These are phyloP conservation scores for Zygosaccharomyces pseudorouxii DNA, from an alignment of 805 yeast species.

Conservation along the genomic window DNA sequence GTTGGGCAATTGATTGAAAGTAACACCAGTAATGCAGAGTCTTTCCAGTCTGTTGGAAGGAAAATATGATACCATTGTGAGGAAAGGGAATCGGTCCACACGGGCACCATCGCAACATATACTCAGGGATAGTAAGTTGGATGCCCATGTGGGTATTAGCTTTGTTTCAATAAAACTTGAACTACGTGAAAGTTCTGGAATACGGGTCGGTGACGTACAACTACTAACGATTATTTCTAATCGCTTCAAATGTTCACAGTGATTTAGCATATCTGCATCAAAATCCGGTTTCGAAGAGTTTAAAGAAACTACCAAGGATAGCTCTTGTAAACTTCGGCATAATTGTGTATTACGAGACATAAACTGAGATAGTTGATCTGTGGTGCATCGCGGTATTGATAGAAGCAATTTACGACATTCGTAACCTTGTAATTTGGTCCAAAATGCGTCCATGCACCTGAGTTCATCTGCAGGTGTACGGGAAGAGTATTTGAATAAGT, in stretches of 20 bases:
- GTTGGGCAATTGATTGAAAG: constrained; percentile 8
- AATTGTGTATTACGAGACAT: constrained; percentile 11
- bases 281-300: constrained; percentile 20
- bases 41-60: constrained; percentile 11
- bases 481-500: constrained; percentile 20
- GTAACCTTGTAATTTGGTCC: constrained; percentile 13
- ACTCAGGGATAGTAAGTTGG: constrained; percentile 19
- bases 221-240: constrained; percentile 22
- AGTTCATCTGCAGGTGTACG: constrained; percentile 24
- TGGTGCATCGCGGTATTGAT: constrained; percentile 21
- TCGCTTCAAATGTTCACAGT: constrained; percentile 17
- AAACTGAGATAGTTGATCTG: constrained; percentile 16
- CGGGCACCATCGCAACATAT: constrained; percentile 23
- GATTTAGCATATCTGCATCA: constrained; percentile 18
- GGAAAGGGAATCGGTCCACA: constrained; percentile 19
- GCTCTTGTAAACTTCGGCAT: constrained; percentile 11
- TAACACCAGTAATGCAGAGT: constrained; percentile 23
- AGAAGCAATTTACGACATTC: constrained; percentile 16
- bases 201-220: constrained; percentile 15
- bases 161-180: constrained; percentile 5
- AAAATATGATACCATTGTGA: constrained; percentile 11
- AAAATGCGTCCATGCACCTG: constrained; percentile 15
- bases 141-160: constrained; percentile 14
- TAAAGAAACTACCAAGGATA: constrained; percentile 20
- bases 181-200: constrained; percentile 4